phyloP scores from a whole-genome alignment of 192 early-diverging fungal species.

The Gaertneriomyces semiglobifer region DNA sequence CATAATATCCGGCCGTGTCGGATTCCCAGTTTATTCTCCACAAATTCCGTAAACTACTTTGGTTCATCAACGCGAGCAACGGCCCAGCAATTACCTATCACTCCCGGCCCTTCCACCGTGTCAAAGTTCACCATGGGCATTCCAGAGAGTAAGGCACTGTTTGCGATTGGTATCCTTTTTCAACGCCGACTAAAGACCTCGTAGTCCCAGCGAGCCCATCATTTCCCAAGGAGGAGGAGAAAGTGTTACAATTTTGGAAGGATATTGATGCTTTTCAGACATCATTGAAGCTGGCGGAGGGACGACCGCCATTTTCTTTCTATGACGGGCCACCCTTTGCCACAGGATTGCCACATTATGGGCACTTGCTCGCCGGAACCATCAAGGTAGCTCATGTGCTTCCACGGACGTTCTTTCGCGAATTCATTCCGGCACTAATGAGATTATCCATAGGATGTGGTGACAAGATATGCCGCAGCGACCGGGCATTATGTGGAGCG shows the following conservation, averaged over 20 bases:
- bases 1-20: too few species aligned
- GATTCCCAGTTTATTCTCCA: too few species aligned
- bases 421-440: background rate
- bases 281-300: slow-evolving; percentile 86
- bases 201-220: slow-evolving; percentile 59
- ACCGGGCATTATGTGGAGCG: slow-evolving; percentile 98
- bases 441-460: slow-evolving; percentile 68
- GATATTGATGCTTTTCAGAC: slow-evolving; percentile 96
- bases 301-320: slow-evolving; percentile 83
- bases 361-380: slow-evolving; percentile 96
- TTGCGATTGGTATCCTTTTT: background rate
- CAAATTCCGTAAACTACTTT: too few species aligned
- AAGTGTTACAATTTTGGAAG: slow-evolving; percentile 89
- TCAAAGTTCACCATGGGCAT: slow-evolving; percentile 1
- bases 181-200: background rate
- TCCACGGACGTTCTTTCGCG: background rate
- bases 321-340: slow-evolving; percentile 99
- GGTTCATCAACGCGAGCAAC: too few species aligned
- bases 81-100: background rate
- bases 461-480: slow-evolving; percentile 91
- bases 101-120: background rate
- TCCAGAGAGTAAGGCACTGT: slow-evolving; percentile 6
- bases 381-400: slow-evolving; percentile 71
- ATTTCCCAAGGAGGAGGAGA: slow-evolving; percentile 94
- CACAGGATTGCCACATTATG: slow-evolving; percentile 97